Base-by-base conservation (phyloP, 441 rosid species). In the Brassica balearica region DNA sequence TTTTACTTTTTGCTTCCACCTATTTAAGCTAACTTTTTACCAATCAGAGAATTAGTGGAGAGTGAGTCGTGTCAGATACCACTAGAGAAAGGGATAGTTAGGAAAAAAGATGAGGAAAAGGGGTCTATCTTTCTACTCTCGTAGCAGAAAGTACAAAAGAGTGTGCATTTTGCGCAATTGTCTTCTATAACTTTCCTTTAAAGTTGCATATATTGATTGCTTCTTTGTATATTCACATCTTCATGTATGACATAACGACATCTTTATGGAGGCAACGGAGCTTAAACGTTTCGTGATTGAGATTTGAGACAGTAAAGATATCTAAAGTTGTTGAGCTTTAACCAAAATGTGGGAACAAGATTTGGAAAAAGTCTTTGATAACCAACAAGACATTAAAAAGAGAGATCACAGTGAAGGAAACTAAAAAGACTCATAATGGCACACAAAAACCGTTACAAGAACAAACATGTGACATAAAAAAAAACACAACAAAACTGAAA, bases 141-240 rank as follows among this genome's bases (percentile, higher is more conserved):
- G 14, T 62, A 62, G 8, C 64, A 32, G n/a, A 62, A 76, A 62
- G 27, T 25, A 29, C 4, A 27, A 17, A 2, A 36, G 1, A 8
- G 27, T 14, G 10, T 17, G 36, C 34, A 29, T 29, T 29, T 29
- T 29, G 34, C 34, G 34, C 34, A 29, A 72, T 25, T 72, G 67
- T 59, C 73, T 66, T 14, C 56, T 2, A 29, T 14, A 29, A 59
- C 81, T 72, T 66, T 78, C 55, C 60, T 67, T 66, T 14, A 59
- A 22, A 72, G 81, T 59, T 65, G 20, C 48, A 46, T 22, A 59
- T 10, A 66, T 72, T 66, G 63, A 65, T 77, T 72, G 77, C 81
- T 20, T 72, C 73, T 77, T 46, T 77, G 41, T 15, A 4, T 41
- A 9, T 17, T 64, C 1, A 70, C 65, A 20, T 69, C 19, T 1